Percentiles rank a stretch among this genome's conserved stretches.
These are phyloP conservation scores for Pyrenochaeta sp. DNA, from an alignment of 2,329 filamentous ascomycete genomes.

Conservation along the genomic window DNA sequence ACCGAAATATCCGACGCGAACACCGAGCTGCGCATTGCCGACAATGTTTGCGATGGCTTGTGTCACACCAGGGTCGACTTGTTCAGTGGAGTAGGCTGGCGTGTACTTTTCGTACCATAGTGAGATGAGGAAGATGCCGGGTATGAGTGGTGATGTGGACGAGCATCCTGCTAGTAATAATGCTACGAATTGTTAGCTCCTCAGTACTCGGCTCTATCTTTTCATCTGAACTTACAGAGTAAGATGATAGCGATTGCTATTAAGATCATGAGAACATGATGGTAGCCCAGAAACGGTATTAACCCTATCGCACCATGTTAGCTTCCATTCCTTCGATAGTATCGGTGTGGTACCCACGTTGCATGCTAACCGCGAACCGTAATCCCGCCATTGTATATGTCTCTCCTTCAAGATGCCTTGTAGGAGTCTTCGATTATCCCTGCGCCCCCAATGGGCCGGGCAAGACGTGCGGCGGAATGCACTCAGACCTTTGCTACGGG, in stretches of 20 bases:
- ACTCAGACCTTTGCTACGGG: constrained; percentile 32
- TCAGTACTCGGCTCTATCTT: constrained; percentile 17
- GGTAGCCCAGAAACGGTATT: constrained; percentile 71
- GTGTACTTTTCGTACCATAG: constrained; percentile 93
- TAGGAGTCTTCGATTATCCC: constrained; percentile 39
- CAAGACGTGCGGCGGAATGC: constrained; percentile 41
- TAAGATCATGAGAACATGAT: constrained; percentile 95
- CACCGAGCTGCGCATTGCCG: constrained; percentile 81
- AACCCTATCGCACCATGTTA: constrained; percentile 55
- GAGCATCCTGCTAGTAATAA: constrained; percentile 94
- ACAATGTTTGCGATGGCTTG: constrained; percentile 90
- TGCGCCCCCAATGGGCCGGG: constrained; percentile 55
- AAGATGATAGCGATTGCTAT: constrained; percentile 94
- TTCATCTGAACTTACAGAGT: constrained; percentile 74
- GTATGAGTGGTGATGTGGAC: constrained; percentile 93
- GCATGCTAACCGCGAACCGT: constrained; percentile 61
- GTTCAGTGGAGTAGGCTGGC: constrained; percentile 81
- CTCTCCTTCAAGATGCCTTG: constrained; percentile 32
- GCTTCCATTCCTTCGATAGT: constrained; percentile 23
- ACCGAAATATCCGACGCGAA: constrained; percentile 96
- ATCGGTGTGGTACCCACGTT: constrained; percentile 48
- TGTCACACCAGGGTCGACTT: constrained; percentile 89
- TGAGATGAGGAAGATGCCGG: constrained; percentile 96
- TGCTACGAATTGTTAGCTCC: constrained; percentile 62
- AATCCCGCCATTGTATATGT: constrained; percentile 57